These are phyloP conservation scores for Trichophyton simii DNA, from an alignment of 2,329 filamentous ascomycete genomes.

Conservation along the genomic window DNA sequence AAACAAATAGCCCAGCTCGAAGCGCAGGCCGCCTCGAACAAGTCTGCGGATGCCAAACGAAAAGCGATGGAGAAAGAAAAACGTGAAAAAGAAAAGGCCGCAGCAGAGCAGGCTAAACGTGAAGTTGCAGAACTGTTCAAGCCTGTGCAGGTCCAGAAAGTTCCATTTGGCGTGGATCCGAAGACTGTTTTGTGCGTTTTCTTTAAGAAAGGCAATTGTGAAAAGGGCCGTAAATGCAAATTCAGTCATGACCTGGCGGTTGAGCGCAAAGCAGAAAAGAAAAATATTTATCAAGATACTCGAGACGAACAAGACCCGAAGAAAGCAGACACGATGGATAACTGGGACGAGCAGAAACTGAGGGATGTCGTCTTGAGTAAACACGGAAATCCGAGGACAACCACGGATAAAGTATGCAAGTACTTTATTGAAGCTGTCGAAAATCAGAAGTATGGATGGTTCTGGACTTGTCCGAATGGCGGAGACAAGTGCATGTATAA, in stretches of 20 bases:
- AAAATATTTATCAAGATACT: slow-evolving; percentile 75
- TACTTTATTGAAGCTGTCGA: slow-evolving; percentile 95
- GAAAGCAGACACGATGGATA: slow-evolving; percentile 77
- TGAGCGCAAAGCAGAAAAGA: slow-evolving; percentile 87
- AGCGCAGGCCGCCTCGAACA: slow-evolving; percentile 58
- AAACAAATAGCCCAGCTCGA: slow-evolving; percentile 78
- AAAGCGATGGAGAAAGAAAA: slow-evolving; percentile 53
- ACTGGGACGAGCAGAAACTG: slow-evolving; percentile 97
- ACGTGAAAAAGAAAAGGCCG: slow-evolving; percentile 78
- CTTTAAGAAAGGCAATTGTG: slow-evolving; percentile 92
- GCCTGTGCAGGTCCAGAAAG: slow-evolving; percentile 91
- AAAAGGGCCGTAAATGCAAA: slow-evolving; percentile 97
- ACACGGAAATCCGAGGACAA: slow-evolving; percentile 90
- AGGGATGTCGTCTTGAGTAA: slow-evolving; percentile 84
- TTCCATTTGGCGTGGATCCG: slow-evolving; percentile 92
- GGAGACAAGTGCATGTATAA: slow-evolving; percentile 98
- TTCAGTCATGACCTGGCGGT: slow-evolving; percentile 85
- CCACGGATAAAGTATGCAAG: slow-evolving; percentile 98
- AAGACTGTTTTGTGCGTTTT: slow-evolving; percentile 96
- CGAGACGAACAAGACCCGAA: slow-evolving; percentile 57
- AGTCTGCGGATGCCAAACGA: slow-evolving; percentile 76
- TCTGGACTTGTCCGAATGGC: slow-evolving; percentile 94
- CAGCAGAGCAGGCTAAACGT: slow-evolving; percentile 68
- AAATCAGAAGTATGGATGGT: slow-evolving; percentile 98
- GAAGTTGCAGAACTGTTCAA: slow-evolving; percentile 76